Base-by-base conservation (phyloP, 1,284 basidiomycete genomes). In the Schizopora paradoxa region DNA sequence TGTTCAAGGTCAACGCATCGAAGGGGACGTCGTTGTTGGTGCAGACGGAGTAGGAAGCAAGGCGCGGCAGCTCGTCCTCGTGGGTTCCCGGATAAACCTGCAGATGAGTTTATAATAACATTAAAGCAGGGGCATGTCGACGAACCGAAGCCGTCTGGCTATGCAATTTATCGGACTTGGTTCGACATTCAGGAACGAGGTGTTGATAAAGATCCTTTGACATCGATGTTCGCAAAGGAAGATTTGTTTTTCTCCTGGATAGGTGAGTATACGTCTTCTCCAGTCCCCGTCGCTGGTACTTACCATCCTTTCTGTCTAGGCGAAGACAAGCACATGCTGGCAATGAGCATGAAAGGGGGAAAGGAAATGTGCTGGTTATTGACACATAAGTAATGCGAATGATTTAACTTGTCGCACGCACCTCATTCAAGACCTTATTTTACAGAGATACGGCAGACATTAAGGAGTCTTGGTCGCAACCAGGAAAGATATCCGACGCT, bases 41-140 rank as follows among this genome's bases (percentile, higher is more conserved):
- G 61, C 57, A 1, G 63, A 65, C 16, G 61, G 63, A 3, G 40
- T 62, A 21, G 58, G 56, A 40, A 61, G 58, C 34, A 41, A 33
- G 14, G 64, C 55, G 16, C 54, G 46, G 18, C 33, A 42, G 26
- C 31, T 47, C 22, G 46, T 42, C n/a, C 39, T 47, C 37, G 46
- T 47, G 21, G 19, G 46, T 42, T 4, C 6, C 18, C 13, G n/a
- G n/a, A n/a, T n/a, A n/a, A n/a, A n/a, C n/a, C n/a, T n/a, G n/a
- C n/a, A n/a, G n/a, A n/a, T n/a, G n/a, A n/a, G n/a, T n/a, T n/a
- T n/a, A n/a, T n/a, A n/a, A n/a, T n/a, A n/a, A n/a, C n/a, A n/a
- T n/a, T n/a, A n/a, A n/a, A n/a, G n/a, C 37, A 54, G 52, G 56
- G 56, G 4, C 47, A 47, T 41, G 39, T 45, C 29, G 57, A 59